These are phyloP conservation scores for Debaryomyces subglobosus DNA, from an alignment of 1,139 yeast species.

Conservation along the genomic window DNA sequence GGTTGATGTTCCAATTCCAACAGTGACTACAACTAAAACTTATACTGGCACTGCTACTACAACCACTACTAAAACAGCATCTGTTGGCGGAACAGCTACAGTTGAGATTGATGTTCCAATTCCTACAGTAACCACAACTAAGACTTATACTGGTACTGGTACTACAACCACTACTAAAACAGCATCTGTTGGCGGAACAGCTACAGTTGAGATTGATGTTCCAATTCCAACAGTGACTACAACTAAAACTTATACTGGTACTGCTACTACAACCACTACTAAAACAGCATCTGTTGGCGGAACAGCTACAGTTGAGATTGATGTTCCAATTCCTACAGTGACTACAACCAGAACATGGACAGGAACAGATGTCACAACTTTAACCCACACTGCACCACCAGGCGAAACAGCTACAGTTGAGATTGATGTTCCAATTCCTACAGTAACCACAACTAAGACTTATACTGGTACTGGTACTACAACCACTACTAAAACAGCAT, in stretches of 20 bases:
- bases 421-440: no score
- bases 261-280: no score
- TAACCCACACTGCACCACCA: no score
- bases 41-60: background rate
- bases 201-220: constrained; percentile 12
- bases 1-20: constrained; percentile 17
- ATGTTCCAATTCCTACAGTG: constrained; percentile 19
- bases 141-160: background rate
- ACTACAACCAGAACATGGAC: no score
- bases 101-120: background rate
- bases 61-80: background rate
- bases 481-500: background rate
- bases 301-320: no score
- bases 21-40: constrained; percentile 13
- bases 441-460: constrained; percentile 13
- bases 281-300: no score
- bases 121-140: background rate
- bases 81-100: background rate
- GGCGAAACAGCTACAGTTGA: no score
- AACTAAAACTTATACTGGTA: constrained; percentile 11
- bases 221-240: constrained; percentile 15
- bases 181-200: constrained; percentile 1
- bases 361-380: no score
- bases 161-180: background rate
- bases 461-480: background rate